Percentiles rank a stretch among this genome's conserved stretches.
Conservation (phyloP, 2,329 filamentous ascomycete species). For the Elsinoe batatas region DNA sequence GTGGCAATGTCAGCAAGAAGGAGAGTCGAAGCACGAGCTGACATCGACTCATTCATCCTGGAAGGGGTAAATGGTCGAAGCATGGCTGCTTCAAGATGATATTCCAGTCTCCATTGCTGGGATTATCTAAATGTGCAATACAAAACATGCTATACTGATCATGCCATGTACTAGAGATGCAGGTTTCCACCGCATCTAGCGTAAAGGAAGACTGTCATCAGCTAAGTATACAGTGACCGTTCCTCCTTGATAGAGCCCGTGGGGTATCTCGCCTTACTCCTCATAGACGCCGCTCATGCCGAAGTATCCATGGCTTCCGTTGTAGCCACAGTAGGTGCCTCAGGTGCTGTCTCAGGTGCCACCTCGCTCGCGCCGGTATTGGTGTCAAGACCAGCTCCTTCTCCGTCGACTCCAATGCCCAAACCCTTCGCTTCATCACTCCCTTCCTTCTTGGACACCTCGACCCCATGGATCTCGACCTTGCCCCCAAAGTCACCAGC, state of each 20-base stretch:
- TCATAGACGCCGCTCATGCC: not conserved
- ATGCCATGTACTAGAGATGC: not conserved
- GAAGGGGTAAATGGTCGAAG: too few relatives aligned
- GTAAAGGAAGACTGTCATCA: not conserved
- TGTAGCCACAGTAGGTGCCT: not conserved
- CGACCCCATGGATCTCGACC: slow-evolving; percentile 16
- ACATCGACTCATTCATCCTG: not conserved
- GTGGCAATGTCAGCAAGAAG: not conserved
- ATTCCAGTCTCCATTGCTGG: not conserved
- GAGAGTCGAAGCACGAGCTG: not conserved
- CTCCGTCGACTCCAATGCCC: not conserved
- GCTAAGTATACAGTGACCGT: too few relatives aligned
- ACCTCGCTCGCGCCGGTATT: not conserved
- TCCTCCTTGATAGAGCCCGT: too few relatives aligned
- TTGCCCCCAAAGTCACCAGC: slow-evolving; percentile 23
- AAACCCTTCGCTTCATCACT: not conserved
- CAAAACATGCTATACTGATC: not conserved
- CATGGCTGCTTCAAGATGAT: not conserved
- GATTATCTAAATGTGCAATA: not conserved
- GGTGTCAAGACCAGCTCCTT: not conserved
- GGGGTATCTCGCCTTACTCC: too few relatives aligned
- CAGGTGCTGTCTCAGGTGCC: too few relatives aligned
- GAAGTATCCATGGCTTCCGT: not conserved
- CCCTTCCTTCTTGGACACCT: not conserved
- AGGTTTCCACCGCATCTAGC: not conserved